Conservation (phyloP, 2,329 filamentous ascomycete genomes). For the Monosporascus ibericus region DNA sequence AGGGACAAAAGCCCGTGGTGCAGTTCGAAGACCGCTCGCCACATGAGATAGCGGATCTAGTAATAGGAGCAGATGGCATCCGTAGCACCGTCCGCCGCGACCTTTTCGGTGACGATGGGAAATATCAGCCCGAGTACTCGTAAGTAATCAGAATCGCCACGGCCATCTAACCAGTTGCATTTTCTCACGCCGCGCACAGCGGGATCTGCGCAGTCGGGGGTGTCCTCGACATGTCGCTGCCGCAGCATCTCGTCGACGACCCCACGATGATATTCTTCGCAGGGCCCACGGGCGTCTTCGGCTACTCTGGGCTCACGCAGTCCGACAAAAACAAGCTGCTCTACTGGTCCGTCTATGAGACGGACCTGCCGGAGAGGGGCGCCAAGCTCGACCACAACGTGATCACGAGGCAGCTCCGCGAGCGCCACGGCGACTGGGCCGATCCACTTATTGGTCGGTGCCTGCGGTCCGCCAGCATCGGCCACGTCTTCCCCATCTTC, state of each 20-base stretch:
- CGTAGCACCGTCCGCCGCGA: slow-evolving; percentile 6
- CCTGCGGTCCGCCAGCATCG: slow-evolving; percentile 19
- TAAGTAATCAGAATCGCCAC: background rate
- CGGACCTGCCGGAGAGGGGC: slow-evolving; percentile 4
- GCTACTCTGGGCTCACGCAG: slow-evolving; percentile 8
- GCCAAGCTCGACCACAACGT: slow-evolving; percentile 3
- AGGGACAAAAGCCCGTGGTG: slow-evolving; percentile 5
- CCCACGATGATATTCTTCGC: slow-evolving; percentile 7
- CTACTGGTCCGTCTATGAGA: slow-evolving; percentile 10
- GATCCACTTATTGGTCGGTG: slow-evolving; percentile 34
- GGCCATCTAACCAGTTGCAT: background rate
- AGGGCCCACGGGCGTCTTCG: slow-evolving; percentile 7
- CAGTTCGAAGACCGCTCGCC: slow-evolving; percentile 7
- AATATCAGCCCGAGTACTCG: slow-evolving; percentile 5
- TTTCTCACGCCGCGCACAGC: slow-evolving; percentile 2
- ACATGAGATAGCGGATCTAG: slow-evolving; percentile 7
- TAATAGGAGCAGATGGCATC: slow-evolving; percentile 8
- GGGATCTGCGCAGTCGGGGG: slow-evolving; percentile 7
- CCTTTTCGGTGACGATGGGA: slow-evolving; percentile 7
- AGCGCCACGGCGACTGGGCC: slow-evolving; percentile 37
- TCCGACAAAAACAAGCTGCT: slow-evolving; percentile 6
- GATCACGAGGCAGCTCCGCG: slow-evolving; percentile 25
- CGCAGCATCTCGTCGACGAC: slow-evolving; percentile 4
- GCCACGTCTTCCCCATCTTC: slow-evolving; percentile 42
- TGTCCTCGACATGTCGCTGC: slow-evolving; percentile 7